These are phyloP conservation scores for Balakata baccata DNA, from an alignment of 345 rosid species.

Conservation along the genomic window DNA sequence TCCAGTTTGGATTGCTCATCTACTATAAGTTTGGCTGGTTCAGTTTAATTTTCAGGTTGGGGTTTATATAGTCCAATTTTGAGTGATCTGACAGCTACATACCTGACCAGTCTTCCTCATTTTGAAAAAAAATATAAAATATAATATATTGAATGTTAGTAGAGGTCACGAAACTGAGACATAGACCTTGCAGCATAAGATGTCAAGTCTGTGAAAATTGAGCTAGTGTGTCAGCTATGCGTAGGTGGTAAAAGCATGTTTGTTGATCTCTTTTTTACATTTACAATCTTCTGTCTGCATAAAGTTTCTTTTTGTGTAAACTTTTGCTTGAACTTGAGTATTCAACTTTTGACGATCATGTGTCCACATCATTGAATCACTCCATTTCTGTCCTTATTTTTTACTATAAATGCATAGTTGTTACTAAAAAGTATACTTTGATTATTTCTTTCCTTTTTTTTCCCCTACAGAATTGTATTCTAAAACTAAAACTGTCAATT, in stretches of 20 bases:
- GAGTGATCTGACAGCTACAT: background rate
- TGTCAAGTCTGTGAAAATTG: background rate
- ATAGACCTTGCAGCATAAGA: background rate
- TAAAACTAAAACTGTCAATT: background rate
- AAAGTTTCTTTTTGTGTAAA: background rate
- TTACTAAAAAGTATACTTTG: background rate
- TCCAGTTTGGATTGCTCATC: background rate
- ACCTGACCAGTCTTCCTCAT: background rate
- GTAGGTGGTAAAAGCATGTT: background rate
- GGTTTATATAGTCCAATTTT: background rate
- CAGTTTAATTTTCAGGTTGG: too few species aligned
- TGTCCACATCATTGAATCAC: background rate
- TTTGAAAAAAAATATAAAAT: background rate
- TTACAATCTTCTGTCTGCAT: background rate
- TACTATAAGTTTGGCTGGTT: too few species aligned
- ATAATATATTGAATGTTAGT: background rate
- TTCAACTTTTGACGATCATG: background rate
- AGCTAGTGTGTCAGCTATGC: background rate
- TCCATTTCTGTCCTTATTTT: background rate
- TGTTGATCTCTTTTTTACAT: background rate
- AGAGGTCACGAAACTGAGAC: background rate
- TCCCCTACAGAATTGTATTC: background rate
- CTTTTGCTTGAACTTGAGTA: background rate
- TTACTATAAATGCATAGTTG: background rate
- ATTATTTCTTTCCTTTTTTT: background rate